Conservation (phyloP, 805 yeast genomes). For the Ogataea henricii region DNA sequence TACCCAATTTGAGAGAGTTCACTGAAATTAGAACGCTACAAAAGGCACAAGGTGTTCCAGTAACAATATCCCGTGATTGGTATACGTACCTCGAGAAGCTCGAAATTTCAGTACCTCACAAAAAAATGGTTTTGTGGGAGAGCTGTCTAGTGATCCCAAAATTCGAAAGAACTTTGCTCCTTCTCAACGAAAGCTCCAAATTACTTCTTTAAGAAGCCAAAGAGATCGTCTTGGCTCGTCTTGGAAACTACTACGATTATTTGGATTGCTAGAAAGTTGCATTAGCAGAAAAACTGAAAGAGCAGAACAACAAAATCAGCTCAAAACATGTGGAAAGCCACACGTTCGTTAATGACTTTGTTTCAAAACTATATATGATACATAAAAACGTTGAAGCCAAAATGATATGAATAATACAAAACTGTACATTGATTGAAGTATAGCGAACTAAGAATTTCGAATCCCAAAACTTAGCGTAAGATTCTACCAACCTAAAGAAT, state of each 20-base stretch:
- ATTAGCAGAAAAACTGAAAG: neutral
- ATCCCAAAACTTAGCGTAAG: neutral
- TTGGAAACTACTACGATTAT: too few relatives aligned
- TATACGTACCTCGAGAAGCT: slow-evolving; percentile 15
- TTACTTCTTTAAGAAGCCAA: slow-evolving; percentile 22
- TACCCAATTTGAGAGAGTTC: slow-evolving; percentile 13
- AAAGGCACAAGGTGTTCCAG: neutral
- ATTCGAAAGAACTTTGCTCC: slow-evolving; percentile 25
- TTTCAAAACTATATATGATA: slow-evolving; percentile 2
- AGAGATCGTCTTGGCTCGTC: too few relatives aligned
- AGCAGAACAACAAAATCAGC: neutral
- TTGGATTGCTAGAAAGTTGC: slow-evolving; percentile 6
- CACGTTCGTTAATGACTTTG: neutral
- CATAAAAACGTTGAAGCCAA: slow-evolving; percentile 6
- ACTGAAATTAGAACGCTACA: neutral
- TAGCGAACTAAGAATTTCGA: neutral
- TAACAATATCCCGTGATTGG: slow-evolving; percentile 11
- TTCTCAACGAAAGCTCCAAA: slow-evolving; percentile 24
- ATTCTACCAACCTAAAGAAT: slow-evolving; percentile 70
- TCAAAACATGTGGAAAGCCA: neutral
- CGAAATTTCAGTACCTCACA: neutral
- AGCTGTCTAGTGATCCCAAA: slow-evolving; percentile 9
- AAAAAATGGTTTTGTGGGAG: slow-evolving; percentile 8
- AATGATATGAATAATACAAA: slow-evolving; percentile 1
- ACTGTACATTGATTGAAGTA: neutral